Conservation (phyloP, 2,329 filamentous ascomycete species). For the Colletotrichum theobromicola region DNA sequence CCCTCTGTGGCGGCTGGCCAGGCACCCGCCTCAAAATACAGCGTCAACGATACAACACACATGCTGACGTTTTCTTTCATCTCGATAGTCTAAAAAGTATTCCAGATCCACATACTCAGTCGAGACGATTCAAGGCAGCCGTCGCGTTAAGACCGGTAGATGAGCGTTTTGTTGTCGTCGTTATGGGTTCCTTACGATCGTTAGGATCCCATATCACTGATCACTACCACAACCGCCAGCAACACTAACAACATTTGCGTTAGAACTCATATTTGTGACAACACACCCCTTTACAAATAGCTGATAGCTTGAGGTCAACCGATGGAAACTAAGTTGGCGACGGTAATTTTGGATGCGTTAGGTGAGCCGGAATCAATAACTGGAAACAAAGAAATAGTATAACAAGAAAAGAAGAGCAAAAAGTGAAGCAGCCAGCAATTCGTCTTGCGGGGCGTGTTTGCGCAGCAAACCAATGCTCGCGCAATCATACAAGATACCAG, state of each 20-base stretch:
- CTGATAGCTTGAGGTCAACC: neutral
- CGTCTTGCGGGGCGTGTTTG: too few species aligned
- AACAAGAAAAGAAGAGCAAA: neutral
- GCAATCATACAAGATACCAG: too few species aligned
- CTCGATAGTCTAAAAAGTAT: neutral
- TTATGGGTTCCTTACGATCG: neutral
- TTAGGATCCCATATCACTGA: neutral
- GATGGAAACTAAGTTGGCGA: neutral
- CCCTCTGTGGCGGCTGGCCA: accelerated
- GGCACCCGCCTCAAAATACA: neutral
- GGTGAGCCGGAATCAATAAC: neutral
- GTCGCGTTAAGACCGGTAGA: neutral
- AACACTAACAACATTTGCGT: neutral
- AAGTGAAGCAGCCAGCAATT: neutral
- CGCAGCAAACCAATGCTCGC: too few species aligned
- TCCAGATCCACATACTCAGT: neutral
- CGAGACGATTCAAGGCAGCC: neutral
- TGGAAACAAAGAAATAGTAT: neutral
- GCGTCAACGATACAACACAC: accelerated
- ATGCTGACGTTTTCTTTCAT: neutral
- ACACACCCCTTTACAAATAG: neutral
- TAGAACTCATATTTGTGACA: neutral
- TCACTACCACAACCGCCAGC: too few species aligned
- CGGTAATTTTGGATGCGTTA: accelerated
- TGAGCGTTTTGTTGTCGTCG: neutral